Evolutionary conservation across 129 eudicot species (phyloP), one percentile per base, ranked within the genome.

Genomic region (Artemisia annua): DNA sequence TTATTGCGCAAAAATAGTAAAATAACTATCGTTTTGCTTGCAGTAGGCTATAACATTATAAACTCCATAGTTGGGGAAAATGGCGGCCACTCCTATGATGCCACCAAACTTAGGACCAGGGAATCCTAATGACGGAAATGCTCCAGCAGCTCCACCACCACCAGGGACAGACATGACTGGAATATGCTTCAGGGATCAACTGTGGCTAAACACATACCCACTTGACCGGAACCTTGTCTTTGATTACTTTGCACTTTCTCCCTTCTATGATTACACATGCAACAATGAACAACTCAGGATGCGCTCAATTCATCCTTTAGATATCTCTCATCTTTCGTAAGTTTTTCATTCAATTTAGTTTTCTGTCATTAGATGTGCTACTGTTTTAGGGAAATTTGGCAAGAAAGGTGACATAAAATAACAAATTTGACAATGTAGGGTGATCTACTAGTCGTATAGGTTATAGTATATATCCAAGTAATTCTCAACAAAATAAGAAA

Each of bases 91-190:
- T 79, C 96, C 96, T 46, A 85, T 85, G 91, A 57, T 86, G 30
- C 86, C 91, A 71, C 82, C 84, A 46, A 83, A 78, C 71, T 9
- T 77, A 11, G 80, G 53, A 70, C 60, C 76, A 0, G 91, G 89
- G 32, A 72, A 39, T 39, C 46, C 46, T 39, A 39, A 64, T 63
- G 96, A 90, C 4, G 96, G 90, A 10, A 79, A 53, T 22, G 76
- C 78, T 66, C 74, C 82, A 26, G 86, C 79, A 10, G 67, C 79
- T 28, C 91, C 92, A 9, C 79, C 89, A 16, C 85, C 87, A 1
- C 97, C 97, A 24, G 97, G 96, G 7, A 91, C 96, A 3, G 96
- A 91, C 81, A 91, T 91, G 96, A 91, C 96, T 14, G 93, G 97
- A 73, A 88, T 91, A 35, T 86, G 97, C 67, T 91, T 91, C 80